Conservation (phyloP, 768 basidiomycete genomes). For the Hygrophorus russula region DNA sequence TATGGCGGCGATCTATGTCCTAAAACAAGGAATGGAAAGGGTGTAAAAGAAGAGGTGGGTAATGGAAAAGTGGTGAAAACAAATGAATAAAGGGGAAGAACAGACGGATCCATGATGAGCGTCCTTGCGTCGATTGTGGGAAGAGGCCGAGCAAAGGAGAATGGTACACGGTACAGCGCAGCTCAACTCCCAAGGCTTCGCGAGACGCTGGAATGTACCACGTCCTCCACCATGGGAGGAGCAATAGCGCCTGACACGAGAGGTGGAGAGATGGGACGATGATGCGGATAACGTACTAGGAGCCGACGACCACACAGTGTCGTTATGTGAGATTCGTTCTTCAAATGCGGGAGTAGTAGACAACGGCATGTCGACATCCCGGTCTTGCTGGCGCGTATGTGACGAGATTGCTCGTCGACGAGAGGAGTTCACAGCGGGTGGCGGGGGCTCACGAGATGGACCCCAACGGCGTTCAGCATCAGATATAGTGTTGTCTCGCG, state of each 20-base stretch:
- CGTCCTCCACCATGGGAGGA: constrained; percentile 12
- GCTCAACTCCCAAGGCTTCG: constrained; percentile 14
- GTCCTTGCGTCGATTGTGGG: constrained; percentile 26
- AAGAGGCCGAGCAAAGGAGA: constrained; percentile 20
- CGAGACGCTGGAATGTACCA: constrained; percentile 11
- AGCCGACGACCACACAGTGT: constrained; percentile 13
- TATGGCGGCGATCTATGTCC: constrained; percentile 33
- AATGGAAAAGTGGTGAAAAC: constrained; percentile 20
- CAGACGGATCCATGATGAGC: constrained; percentile 30
- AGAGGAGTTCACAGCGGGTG: constrained; percentile 8
- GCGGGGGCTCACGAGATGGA: constrained; percentile 9
- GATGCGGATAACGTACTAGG: constrained; percentile 59
- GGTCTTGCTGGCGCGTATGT: constrained; percentile 1
- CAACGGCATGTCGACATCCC: not conserved
- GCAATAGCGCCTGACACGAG: constrained; percentile 15
- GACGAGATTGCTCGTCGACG: constrained; percentile 1
- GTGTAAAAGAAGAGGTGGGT: constrained; percentile 20
- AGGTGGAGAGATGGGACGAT: constrained; percentile 25
- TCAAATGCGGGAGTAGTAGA: constrained; percentile 3
- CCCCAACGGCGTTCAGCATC: constrained; percentile 16
- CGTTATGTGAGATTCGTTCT: constrained; percentile 20
- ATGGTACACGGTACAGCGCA: constrained; percentile 10
- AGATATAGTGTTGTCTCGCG: not conserved
- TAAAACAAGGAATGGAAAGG: constrained; percentile 27
- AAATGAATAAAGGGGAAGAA: constrained; percentile 21